Evolutionary conservation across 2,329 filamentous ascomycete genomes (phyloP).

Genomic region (Thielaviopsis musarum): DNA sequence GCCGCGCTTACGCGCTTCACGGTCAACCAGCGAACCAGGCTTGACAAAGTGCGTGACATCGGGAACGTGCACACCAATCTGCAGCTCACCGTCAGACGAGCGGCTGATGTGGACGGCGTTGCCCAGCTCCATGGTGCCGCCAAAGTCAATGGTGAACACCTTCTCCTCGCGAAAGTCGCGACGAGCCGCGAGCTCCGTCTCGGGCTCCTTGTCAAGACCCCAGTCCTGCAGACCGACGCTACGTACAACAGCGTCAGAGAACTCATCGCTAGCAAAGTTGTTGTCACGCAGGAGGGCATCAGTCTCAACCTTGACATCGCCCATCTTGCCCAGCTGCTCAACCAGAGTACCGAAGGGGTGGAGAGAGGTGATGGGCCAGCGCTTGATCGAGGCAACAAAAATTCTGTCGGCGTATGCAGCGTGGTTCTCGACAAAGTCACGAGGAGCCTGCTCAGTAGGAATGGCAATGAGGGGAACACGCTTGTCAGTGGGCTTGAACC

Average conservation of each 20-base stretch:
- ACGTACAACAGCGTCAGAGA: slow-evolving; percentile 87
- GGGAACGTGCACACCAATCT: slow-evolving; percentile 87
- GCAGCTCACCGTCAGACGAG: slow-evolving; percentile 66
- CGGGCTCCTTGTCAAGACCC: slow-evolving; percentile 71
- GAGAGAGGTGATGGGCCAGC: slow-evolving; percentile 98
- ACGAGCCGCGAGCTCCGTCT: slow-evolving; percentile 53
- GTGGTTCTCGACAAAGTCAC: slow-evolving; percentile 96
- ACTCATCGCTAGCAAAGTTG: slow-evolving; percentile 95
- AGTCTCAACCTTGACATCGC: slow-evolving; percentile 91
- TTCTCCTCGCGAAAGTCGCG: slow-evolving; percentile 82
- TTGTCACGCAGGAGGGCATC: slow-evolving; percentile 94
- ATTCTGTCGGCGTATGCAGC: slow-evolving; percentile 95
- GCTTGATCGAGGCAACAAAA: slow-evolving; percentile 97
- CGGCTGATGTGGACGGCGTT: slow-evolving; percentile 87
- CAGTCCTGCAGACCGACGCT: slow-evolving; percentile 87
- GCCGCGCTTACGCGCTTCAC: slow-evolving; percentile 94
- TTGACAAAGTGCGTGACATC: slow-evolving; percentile 97
- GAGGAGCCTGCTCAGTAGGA: slow-evolving; percentile 90
- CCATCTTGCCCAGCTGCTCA: slow-evolving; percentile 93
- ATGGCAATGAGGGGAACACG: slow-evolving; percentile 96
- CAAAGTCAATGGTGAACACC: slow-evolving; percentile 83
- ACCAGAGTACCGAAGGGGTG: slow-evolving; percentile 96
- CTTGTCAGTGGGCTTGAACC: slow-evolving; percentile 99
- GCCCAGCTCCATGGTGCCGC: slow-evolving; percentile 73
- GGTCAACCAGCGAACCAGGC: slow-evolving; percentile 83